Percentiles rank a stretch among this genome's conserved stretches.
Evolutionary conservation across 768 basidiomycete species (phyloP).

Genomic region (Lactarius vividus): DNA sequence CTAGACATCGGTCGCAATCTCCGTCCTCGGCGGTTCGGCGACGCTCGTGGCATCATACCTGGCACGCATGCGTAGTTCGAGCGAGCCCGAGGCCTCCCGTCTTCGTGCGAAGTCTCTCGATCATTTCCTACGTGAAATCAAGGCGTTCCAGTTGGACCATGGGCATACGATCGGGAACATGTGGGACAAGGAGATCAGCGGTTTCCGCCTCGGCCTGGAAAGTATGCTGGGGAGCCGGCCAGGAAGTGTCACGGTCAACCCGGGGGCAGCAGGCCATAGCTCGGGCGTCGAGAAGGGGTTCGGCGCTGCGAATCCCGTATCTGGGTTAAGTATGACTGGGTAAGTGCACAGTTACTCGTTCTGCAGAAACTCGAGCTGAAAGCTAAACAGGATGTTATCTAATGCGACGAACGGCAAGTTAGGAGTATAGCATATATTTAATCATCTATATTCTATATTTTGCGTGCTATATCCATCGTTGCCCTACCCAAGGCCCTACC

Average conservation of each 20-base stretch:
- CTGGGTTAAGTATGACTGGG: background rate
- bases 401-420: background rate
- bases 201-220: conserved; percentile 44
- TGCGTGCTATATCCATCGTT: no score
- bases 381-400: conserved; percentile 2
- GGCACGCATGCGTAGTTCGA: conserved; percentile 64
- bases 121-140: conserved; percentile 60
- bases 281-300: background rate
- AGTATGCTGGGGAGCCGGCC: conserved; percentile 43
- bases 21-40: conserved; percentile 54
- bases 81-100: conserved; percentile 64
- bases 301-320: no score
- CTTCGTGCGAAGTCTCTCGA: conserved; percentile 58
- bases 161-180: no score
- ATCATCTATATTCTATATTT: no score
- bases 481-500: no score
- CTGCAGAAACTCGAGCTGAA: no score
- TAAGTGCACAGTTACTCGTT: background rate
- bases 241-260: conserved; percentile 20
- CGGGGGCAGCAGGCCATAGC: background rate
- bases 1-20: conserved; percentile 40
- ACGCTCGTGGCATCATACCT: conserved; percentile 74
- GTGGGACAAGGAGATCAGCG: conserved; percentile 33
- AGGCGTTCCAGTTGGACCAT: conserved; percentile 56
- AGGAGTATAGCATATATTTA: background rate